Evolutionary conservation across 129 eudicot species (phyloP).

Genomic region (Tanacetum coccineum): DNA sequence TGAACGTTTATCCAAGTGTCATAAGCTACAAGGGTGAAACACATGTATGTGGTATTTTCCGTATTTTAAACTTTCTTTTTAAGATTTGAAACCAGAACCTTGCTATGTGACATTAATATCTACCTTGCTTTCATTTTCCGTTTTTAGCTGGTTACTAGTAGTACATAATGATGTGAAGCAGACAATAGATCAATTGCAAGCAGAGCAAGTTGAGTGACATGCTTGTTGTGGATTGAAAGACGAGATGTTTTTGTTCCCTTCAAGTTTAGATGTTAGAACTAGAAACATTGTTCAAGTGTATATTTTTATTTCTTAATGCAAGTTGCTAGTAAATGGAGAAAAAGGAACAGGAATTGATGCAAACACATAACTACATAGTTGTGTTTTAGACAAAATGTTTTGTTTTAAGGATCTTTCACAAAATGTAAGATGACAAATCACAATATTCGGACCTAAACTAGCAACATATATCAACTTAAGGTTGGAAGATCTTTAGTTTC

Average conservation of each 20-base stretch:
- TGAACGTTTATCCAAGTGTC: slow-evolving; percentile 59
- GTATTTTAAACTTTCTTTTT: not conserved
- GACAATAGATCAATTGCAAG: not conserved
- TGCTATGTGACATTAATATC: not conserved
- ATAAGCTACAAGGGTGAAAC: slow-evolving; percentile 43
- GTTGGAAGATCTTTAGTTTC: too few relatives aligned
- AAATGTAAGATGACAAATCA: too few relatives aligned
- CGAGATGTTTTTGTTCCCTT: slow-evolving; percentile 1
- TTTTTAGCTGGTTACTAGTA: not conserved
- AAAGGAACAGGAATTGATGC: not conserved
- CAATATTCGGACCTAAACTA: too few relatives aligned
- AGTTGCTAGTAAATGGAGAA: not conserved
- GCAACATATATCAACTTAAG: too few relatives aligned
- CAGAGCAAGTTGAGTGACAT: not conserved
- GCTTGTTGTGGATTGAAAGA: not conserved
- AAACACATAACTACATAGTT: not conserved
- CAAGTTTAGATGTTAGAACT: slow-evolving; percentile 13
- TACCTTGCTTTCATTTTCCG: not conserved
- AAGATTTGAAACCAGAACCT: not conserved
- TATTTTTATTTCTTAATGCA: slow-evolving; percentile 2
- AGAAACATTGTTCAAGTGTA: slow-evolving; percentile 10
- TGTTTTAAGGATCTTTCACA: not conserved
- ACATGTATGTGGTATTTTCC: not conserved
- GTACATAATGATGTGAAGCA: not conserved
- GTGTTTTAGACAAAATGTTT: not conserved